Evolutionary conservation across 2,329 filamentous ascomycete genomes (phyloP).

Genomic region (Trichoderma guizhouense): DNA sequence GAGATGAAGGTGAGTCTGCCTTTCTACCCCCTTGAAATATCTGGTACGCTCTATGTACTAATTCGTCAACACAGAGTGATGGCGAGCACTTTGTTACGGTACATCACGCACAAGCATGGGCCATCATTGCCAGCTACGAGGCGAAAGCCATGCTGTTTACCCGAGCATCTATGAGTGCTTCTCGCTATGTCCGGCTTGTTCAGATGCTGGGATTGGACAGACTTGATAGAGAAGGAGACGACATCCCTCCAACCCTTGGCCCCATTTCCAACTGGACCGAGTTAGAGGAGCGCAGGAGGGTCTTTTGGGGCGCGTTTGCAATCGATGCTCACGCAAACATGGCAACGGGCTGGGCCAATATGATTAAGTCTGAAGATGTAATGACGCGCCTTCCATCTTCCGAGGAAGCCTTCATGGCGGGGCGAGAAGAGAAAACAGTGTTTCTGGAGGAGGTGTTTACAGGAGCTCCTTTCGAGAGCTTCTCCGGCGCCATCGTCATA

Average conservation of each 20-base stretch:
- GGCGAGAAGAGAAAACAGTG: constrained; percentile 59
- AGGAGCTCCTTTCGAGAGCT: constrained; percentile 62
- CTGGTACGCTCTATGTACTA: not conserved
- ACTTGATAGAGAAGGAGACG: constrained; percentile 62
- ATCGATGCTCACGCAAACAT: constrained; percentile 83
- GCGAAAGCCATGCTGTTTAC: constrained; percentile 84
- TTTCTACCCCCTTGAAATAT: not conserved
- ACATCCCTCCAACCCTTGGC: constrained; percentile 70
- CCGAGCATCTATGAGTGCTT: constrained; percentile 77
- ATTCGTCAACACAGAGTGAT: constrained; percentile 47
- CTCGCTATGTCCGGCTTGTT: constrained; percentile 65
- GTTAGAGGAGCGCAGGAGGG: constrained; percentile 68
- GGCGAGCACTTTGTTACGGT: constrained; percentile 79
- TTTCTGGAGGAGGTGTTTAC: constrained; percentile 63
- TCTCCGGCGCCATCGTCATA: constrained; percentile 69
- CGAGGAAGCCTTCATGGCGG: constrained; percentile 71
- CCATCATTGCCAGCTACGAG: constrained; percentile 71
- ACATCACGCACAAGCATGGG: constrained; percentile 78
- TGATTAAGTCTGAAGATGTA: constrained; percentile 70
- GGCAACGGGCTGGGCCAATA: constrained; percentile 85
- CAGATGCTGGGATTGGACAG: constrained; percentile 85
- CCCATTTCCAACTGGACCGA: constrained; percentile 80
- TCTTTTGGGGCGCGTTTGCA: constrained; percentile 83
- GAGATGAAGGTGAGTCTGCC: constrained; percentile 65
- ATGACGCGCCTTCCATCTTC: constrained; percentile 75